phyloP scores from a whole-genome alignment of 352 stramenopile species.

The Synura sp. region DNA sequence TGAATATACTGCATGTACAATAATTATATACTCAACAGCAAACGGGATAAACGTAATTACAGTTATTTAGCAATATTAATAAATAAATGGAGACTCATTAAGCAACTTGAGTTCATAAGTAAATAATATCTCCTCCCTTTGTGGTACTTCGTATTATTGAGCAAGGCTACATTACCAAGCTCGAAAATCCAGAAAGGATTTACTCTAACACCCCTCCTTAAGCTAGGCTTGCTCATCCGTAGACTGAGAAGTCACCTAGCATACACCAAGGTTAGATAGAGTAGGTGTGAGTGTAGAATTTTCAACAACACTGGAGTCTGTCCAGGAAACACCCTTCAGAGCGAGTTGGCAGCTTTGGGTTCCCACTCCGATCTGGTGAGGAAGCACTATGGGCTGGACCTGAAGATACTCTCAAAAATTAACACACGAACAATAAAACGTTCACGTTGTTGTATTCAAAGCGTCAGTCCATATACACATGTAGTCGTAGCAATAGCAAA shows the following conservation, averaged over 20 bases:
- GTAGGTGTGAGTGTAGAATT: constrained; percentile 39
- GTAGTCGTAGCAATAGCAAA: constrained; percentile 36
- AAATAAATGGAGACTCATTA: constrained; percentile 39
- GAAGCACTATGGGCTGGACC: constrained; percentile 35
- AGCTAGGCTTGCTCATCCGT: constrained; percentile 39
- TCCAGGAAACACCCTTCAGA: too few relatives aligned
- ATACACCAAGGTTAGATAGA: constrained; percentile 41
- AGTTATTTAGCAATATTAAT: too few relatives aligned
- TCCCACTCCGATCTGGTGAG: constrained; percentile 35
- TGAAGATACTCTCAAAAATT: constrained; percentile 41
- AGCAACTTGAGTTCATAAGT: constrained; percentile 39
- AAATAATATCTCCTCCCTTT: constrained; percentile 34
- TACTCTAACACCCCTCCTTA: constrained; percentile 39
- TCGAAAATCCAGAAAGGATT: too few relatives aligned
- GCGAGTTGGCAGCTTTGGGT: too few relatives aligned
- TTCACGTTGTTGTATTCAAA: constrained; percentile 30
- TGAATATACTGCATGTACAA: too few relatives aligned
- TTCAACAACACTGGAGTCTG: too few relatives aligned
- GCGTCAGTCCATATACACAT: constrained; percentile 38
- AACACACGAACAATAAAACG: constrained; percentile 34
- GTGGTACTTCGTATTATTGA: constrained; percentile 37
- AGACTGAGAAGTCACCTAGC: constrained; percentile 39
- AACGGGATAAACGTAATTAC: constrained; percentile 24
- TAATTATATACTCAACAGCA: too few relatives aligned
- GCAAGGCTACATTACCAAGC: too few relatives aligned